Percentiles rank a stretch among this genome's conserved stretches.
phyloP scores from a whole-genome alignment of 805 yeast genomes.

The Candida silvicultrix region DNA sequence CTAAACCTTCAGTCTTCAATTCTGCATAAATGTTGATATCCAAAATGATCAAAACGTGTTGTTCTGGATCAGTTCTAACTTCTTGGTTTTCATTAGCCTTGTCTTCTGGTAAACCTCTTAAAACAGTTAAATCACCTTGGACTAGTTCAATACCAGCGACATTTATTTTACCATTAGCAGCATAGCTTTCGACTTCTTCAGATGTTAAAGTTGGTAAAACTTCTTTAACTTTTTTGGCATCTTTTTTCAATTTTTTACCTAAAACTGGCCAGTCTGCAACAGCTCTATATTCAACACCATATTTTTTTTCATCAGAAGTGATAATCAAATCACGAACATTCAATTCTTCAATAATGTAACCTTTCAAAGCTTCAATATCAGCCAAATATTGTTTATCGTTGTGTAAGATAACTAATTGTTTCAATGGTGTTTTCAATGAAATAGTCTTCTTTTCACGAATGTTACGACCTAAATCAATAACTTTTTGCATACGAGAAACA shows the following conservation, averaged over 20 bases:
- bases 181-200: constrained; percentile 71
- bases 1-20: constrained; percentile 87
- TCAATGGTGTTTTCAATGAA: constrained; percentile 92
- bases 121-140: constrained; percentile 82
- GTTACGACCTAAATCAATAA: constrained; percentile 92
- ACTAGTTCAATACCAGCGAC: constrained; percentile 89
- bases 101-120: constrained; percentile 78
- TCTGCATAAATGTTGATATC: constrained; percentile 87
- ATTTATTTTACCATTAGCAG: constrained; percentile 63
- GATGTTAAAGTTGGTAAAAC: constrained; percentile 82
- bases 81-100: constrained; percentile 68
- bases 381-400: constrained; percentile 65
- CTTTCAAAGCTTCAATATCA: constrained; percentile 72
- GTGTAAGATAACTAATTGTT: constrained; percentile 79
- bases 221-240: constrained; percentile 88
- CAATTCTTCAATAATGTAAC: constrained; percentile 83
- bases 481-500: constrained; percentile 93
- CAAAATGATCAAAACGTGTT: constrained; percentile 73
- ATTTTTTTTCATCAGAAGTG: constrained; percentile 84
- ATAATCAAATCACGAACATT: constrained; percentile 84
- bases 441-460: constrained; percentile 94
- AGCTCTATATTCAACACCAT: constrained; percentile 87
- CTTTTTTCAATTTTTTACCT: constrained; percentile 95
- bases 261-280: constrained; percentile 99
- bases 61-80: constrained; percentile 78